Evolutionary conservation across 176 grass and related monocot genomes (phyloP), one percentile per base, ranked within the genome.

Genomic region (Aegilops tauschii): DNA sequence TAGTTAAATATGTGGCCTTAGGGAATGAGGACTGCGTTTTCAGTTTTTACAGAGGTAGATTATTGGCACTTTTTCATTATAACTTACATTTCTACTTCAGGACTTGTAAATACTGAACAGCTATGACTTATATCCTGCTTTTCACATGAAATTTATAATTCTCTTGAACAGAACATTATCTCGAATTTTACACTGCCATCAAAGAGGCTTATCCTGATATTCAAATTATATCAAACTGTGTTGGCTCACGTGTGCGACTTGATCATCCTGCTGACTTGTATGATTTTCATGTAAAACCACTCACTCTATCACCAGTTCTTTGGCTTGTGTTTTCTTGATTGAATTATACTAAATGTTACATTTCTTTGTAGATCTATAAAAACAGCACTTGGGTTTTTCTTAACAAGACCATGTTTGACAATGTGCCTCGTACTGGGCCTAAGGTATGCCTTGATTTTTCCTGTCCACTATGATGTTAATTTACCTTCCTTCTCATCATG

Each of bases 1-100:
- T 78, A 12, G 86, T 98, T 61, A 93, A 94, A 50, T 95, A 95
- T 61, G 90, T 98, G 56, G 96, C 96, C 32, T 83, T 98, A 42
- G 96, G 93, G 31, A 98, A 98, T 68, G 96, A 98, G 86, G 88
- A 95, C 25, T 95, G 96, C 3, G 73, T 39, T 20, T 76, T 80
- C 61, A 65, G 61, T 73, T 86, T 85, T 79, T 94, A 92, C 77
- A 79, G 21, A 76, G 90, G 93, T 92, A 59, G 49, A 17, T 40
- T 49, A 36, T 88, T 59, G 71, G 2, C 30, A 70, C 37, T 37
- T 78, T 62, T 35, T 78, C 9, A 44, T 73, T 7, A 37, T 70
- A 73, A 45, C n/a, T 45, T 73, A 45, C n/a, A 40, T 9, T 34
- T 70, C 34, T 32, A 70, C 18, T 37, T 11, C 31, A 21, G 32